phyloP scores from a whole-genome alignment of 2,329 filamentous ascomycete species.

The Pseudogymnoascus sp. region DNA sequence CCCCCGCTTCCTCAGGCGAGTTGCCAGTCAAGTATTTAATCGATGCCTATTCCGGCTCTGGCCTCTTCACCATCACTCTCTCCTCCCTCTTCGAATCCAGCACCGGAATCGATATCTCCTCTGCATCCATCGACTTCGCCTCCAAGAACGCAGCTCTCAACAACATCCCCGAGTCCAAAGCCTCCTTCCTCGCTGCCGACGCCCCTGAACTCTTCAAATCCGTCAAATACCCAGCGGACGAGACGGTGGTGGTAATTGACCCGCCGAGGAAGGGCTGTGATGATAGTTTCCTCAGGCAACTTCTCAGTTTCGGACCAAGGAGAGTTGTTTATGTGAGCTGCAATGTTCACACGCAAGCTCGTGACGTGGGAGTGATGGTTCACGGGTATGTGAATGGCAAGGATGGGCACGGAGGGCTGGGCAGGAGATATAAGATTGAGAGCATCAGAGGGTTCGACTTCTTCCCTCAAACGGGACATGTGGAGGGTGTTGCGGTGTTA shows the following conservation, averaged over 20 bases:
- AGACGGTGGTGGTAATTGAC: constrained; percentile 91
- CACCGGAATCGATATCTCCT: constrained; percentile 84
- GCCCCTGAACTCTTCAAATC: constrained; percentile 73
- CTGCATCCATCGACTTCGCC: constrained; percentile 69
- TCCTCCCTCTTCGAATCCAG: constrained; percentile 75
- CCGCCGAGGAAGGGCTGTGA: constrained; percentile 96
- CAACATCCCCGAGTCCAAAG: constrained; percentile 56
- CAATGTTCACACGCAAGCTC: constrained; percentile 94
- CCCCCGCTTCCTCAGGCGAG: constrained; percentile 33
- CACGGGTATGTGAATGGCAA: constrained; percentile 47
- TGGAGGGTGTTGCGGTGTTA: constrained; percentile 59
- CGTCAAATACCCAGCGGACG: constrained; percentile 63
- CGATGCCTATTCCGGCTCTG: constrained; percentile 94
- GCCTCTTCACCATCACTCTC: constrained; percentile 93
- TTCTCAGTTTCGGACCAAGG: constrained; percentile 67
- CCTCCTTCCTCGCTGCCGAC: constrained; percentile 82
- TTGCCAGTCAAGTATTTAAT: constrained; percentile 71
- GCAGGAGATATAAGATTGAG: constrained; percentile 70
- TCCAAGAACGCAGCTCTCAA: constrained; percentile 72
- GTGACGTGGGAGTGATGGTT: constrained; percentile 84
- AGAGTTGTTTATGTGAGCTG: constrained; percentile 92
- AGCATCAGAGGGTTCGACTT: constrained; percentile 91
- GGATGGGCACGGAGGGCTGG: constrained; percentile 13
- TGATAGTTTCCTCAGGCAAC: constrained; percentile 69
- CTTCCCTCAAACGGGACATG: constrained; percentile 78